Evolutionary conservation across 345 rosid species (phyloP).

Genomic region (Isatis tinctoria): DNA sequence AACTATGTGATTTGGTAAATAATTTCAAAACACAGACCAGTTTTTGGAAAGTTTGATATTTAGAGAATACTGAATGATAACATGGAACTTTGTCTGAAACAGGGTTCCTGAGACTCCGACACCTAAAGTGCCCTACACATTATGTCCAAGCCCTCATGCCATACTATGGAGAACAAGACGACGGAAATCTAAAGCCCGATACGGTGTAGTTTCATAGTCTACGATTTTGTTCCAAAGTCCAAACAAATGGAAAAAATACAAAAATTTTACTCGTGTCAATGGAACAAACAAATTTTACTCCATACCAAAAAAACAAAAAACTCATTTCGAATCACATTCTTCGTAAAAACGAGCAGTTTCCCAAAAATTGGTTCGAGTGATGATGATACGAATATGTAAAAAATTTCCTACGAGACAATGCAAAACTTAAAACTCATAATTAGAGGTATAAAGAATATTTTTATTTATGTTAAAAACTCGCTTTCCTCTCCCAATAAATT

Average conservation of each 20-base stretch:
- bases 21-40: neutral
- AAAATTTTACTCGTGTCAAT: neutral
- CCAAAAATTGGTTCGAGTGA: neutral
- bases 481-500: neutral
- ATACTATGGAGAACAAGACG: slow-evolving; percentile 76
- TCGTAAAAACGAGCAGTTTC: neutral
- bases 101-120: slow-evolving; percentile 59
- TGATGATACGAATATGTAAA: neutral
- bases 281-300: neutral
- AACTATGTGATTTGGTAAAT: neutral
- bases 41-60: neutral
- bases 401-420: neutral
- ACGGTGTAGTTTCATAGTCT: neutral
- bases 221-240: neutral
- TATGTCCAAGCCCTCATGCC: slow-evolving; percentile 73
- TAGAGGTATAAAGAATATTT: slow-evolving; percentile 6
- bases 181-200: slow-evolving; percentile 45
- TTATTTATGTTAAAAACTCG: neutral
- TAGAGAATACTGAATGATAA: neutral
- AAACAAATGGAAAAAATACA: neutral
- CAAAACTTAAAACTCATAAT: neutral
- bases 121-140: slow-evolving; percentile 58
- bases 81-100: slow-evolving; percentile 18
- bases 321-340: slow-evolving; percentile 5
- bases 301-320: neutral